Base-by-base conservation (phyloP, 2,329 filamentous ascomycete genomes). In the Sporothrix mexicana region DNA sequence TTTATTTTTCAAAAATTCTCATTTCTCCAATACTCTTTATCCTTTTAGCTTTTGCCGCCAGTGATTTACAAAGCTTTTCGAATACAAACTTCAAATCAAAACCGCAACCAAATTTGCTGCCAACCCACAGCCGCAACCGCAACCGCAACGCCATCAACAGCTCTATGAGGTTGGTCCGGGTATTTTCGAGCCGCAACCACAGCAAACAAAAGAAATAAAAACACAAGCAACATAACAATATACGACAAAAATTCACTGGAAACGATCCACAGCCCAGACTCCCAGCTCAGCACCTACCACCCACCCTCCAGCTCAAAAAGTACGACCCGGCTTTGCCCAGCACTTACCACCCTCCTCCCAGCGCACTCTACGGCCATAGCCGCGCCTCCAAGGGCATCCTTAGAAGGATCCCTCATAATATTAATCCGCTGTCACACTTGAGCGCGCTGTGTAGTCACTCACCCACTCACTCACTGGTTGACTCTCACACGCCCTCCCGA, bases 121-220 rank as follows among this genome's bases (percentile, higher is more conserved):
- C 57, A 45, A 13, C 9, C 51, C 20, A 25, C 20, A 55, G 51
- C 51, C 36, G n/a, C 36, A 64, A 41, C 59, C 59, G 36, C 59
- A 64, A 41, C 17, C 20, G 51, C 51, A 20, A 55, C 20, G 30
- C 30, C 23, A 23, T 45, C 36, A 20, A 64, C 36, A n/a, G 30
- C 36, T 64, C 59, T 41, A n/a, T 45, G 59, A 72, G 70, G 70
- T 25, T 72, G 70, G 70, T 72, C 61, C 70, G 70, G 70, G 36
- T 72, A 68, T 59, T 67, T 68, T 45, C 61, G 62, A 72, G n/a
- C 70, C 62, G 49, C 36, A 67, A 41, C 45, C 59, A 15, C 41
- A 41, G n/a, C 30, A 57, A 43, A 53, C 3, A 68, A 55, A 17
- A 4, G 25, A 55, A 36, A 20, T 7, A 59, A 25, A 30, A 6